A percentile compares a stretch with the other conserved stretches of the same genome.
These are phyloP conservation scores for Zymoseptoria brevis DNA, from an alignment of 2,329 filamentous ascomycete species.

Conservation along the genomic window DNA sequence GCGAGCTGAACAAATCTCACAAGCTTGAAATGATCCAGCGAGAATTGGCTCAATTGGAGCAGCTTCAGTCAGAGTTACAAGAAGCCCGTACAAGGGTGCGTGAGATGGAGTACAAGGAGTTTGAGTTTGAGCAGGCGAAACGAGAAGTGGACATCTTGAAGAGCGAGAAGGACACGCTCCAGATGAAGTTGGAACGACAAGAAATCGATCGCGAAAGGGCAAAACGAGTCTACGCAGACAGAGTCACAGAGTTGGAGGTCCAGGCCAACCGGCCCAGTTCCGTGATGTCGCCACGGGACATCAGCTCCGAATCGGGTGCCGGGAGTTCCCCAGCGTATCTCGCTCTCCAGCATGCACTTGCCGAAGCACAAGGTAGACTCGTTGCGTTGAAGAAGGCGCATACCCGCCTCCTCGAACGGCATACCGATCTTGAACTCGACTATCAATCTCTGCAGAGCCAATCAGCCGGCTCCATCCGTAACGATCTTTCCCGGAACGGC, in stretches of 20 bases:
- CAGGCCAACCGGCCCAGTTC: slow-evolving; percentile 13
- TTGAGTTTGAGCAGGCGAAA: slow-evolving; percentile 50
- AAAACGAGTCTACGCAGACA: slow-evolving; percentile 41
- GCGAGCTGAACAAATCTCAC: slow-evolving; percentile 57
- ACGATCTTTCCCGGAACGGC: not conserved
- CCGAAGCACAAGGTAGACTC: slow-evolving; percentile 41
- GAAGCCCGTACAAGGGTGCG: slow-evolving; percentile 54
- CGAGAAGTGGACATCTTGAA: slow-evolving; percentile 53
- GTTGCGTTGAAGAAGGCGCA: slow-evolving; percentile 46
- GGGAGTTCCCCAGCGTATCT: slow-evolving; percentile 3
- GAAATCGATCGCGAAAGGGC: slow-evolving; percentile 44
- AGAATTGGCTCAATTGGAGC: slow-evolving; percentile 52
- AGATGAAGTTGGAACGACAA: slow-evolving; percentile 48
- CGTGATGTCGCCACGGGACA: not conserved
- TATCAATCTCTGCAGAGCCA: slow-evolving; percentile 13
- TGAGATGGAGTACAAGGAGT: slow-evolving; percentile 56
- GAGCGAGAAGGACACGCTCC: slow-evolving; percentile 51
- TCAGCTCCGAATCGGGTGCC: not conserved
- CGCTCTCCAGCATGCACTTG: slow-evolving; percentile 30
- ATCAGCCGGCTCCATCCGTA: slow-evolving; percentile 19
- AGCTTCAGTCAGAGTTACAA: slow-evolving; percentile 51
- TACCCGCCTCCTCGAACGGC: slow-evolving; percentile 42
- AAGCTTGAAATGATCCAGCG: slow-evolving; percentile 56
- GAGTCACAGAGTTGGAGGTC: slow-evolving; percentile 41
- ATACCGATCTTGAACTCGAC: slow-evolving; percentile 40